These are phyloP conservation scores for Aspergillus pseudoglaucus DNA, from an alignment of 2,329 filamentous ascomycete genomes.

Conservation along the genomic window DNA sequence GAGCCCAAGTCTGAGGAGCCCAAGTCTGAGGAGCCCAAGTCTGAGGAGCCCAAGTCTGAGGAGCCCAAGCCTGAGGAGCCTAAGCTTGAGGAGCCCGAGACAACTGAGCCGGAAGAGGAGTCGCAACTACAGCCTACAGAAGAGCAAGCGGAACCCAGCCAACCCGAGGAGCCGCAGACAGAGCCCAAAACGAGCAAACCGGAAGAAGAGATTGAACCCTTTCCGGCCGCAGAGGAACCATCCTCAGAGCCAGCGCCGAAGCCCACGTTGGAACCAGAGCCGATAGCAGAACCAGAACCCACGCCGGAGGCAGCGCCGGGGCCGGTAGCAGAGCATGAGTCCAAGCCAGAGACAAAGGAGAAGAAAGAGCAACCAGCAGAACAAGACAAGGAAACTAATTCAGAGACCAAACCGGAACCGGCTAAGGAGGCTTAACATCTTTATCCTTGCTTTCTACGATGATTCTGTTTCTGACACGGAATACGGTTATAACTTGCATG, in stretches of 20 bases:
- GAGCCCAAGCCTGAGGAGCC: neutral
- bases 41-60: neutral
- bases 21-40: neutral
- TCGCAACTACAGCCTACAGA: constrained; percentile 1
- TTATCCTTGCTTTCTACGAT: neutral
- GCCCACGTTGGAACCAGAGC: constrained; percentile 1
- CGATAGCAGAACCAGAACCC: constrained; percentile 3
- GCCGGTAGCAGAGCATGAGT: constrained; percentile 8
- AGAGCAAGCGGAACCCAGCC: constrained; percentile 3
- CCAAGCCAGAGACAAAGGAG: constrained; percentile 3
- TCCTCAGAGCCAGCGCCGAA: neutral
- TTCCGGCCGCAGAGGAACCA: neutral
- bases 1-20: too few species aligned
- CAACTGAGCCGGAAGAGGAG: neutral
- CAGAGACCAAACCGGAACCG: constrained; percentile 1
- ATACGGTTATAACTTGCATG: too few species aligned
- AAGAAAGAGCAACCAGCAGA: neutral
- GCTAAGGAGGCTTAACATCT: constrained; percentile 8
- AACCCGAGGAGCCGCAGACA: constrained; percentile 1
- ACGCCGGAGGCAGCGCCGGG: neutral
- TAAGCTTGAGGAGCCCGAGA: constrained; percentile 1
- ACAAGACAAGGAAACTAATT: constrained; percentile 2
- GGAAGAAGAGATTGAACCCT: neutral
- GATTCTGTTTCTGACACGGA: too few species aligned
- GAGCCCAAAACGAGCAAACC: neutral